Base-by-base conservation (phyloP, 306 rosid genomes). In the Hylodesmum podocarpum region DNA sequence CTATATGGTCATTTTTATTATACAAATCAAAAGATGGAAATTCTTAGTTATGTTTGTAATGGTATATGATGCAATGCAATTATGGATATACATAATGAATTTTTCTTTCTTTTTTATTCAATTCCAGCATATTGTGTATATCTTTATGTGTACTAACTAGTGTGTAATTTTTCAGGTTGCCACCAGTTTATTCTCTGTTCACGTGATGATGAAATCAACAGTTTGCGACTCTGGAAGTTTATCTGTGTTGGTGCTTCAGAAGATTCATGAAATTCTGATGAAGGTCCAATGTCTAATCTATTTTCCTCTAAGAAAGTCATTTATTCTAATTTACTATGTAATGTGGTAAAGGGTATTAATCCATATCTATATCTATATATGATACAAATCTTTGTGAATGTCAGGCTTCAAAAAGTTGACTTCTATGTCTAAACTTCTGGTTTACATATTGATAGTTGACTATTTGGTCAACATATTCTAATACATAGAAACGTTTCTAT, bases 181-280 rank as follows among this genome's bases (percentile, higher is more conserved):
- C 59, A 82, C 89, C 44, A 81, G 93, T 88, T 78, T 89, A 78
- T 88, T 92, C 71, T 75, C 85, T 15, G 93, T 90, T 81, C 92
- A 87, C 88, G 88, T 81, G 83, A 87, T 95, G 91, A 86, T 78
- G 75, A 92, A 89, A 84, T 83, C 87, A 78, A 86, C 86, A 27
- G 80, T 65, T 16, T 82, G 85, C 44, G 86, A 86, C 74, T 76
- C 84, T 10, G 97, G 98, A 78, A 95, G 91, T 86, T 81, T 95
- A 84, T 92, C 97, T 5, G 84, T 90, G 71, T 84, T 91, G 72
- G 81, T 89, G 73, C 80, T 85, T 81, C 90, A 89, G 82, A 90
- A 95, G 94, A 86, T 89, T 82, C 84, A 62, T 67, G 76, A 39
- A 57, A 78, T 83, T 75, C 78, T 80, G 54, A 78, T 72, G 4